phyloP scores from a whole-genome alignment of 129 eudicot species.

The Smallanthus sonchifolius region DNA sequence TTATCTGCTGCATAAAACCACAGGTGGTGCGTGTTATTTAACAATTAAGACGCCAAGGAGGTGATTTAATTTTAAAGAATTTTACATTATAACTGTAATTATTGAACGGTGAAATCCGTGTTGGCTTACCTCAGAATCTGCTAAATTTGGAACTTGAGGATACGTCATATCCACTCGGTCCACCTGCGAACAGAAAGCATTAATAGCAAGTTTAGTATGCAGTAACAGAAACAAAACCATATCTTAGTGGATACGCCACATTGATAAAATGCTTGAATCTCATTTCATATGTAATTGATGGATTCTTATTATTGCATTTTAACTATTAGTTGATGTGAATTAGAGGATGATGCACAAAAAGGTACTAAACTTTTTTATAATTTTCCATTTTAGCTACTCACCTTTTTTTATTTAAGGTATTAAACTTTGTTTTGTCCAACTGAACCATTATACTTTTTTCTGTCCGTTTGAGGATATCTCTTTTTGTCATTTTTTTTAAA shows the following conservation, averaged over 20 bases:
- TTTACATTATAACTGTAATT: not conserved
- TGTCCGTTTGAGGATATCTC: not conserved
- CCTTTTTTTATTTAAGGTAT: not conserved
- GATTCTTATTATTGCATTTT: not conserved
- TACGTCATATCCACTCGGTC: constrained; percentile 27
- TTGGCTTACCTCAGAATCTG: constrained; percentile 34
- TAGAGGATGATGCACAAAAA: not conserved
- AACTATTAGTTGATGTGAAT: not conserved
- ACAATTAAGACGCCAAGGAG: not conserved
- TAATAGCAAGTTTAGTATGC: not conserved
- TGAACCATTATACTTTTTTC: not conserved
- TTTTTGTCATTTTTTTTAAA: not conserved
- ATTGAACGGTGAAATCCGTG: not conserved
- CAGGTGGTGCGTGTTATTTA: not conserved
- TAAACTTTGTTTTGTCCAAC: not conserved
- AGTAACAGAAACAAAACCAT: not conserved
- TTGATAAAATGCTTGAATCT: not conserved
- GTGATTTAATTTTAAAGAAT: not conserved
- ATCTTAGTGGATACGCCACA: not conserved
- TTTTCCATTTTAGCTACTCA: not conserved
- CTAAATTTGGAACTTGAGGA: constrained; percentile 32
- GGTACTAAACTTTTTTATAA: not conserved
- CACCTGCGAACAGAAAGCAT: constrained; percentile 16
- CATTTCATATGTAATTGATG: not conserved
- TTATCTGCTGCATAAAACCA: constrained; percentile 53